Evolutionary conservation across 345 rosid genomes (phyloP).

Genomic region (Brassica cretica): DNA sequence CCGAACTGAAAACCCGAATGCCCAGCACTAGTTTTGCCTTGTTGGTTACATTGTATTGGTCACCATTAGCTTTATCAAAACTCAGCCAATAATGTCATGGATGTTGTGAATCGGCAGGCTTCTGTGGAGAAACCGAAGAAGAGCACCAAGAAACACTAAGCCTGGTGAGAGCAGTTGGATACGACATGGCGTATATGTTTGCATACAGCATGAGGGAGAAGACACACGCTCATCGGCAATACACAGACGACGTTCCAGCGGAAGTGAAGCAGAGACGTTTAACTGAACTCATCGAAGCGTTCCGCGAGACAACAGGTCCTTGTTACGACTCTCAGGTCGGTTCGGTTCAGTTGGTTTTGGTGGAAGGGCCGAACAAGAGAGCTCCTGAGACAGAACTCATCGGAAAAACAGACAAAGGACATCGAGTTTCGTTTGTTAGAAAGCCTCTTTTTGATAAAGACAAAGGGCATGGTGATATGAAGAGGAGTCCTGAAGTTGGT

Average conservation of each 20-base stretch:
- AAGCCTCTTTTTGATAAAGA: constrained; percentile 49
- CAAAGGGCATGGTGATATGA: constrained; percentile 12
- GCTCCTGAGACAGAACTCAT: constrained; percentile 85
- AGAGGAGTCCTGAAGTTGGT: constrained; percentile 61
- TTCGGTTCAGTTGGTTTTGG: constrained; percentile 65
- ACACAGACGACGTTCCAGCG: constrained; percentile 74
- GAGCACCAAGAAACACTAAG: constrained; percentile 76
- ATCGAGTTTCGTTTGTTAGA: constrained; percentile 60
- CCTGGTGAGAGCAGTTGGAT: constrained; percentile 68
- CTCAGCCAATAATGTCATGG: not conserved
- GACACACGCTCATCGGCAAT: constrained; percentile 84
- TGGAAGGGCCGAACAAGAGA: constrained; percentile 92
- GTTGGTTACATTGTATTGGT: constrained; percentile 5
- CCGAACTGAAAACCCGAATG: not conserved
- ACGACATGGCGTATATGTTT: constrained; percentile 98
- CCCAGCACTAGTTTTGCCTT: not conserved
- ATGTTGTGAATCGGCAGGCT: constrained; percentile 48
- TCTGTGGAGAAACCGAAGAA: constrained; percentile 94
- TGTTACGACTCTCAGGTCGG: constrained; percentile 74
- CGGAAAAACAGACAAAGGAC: constrained; percentile 88
- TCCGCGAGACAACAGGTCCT: constrained; percentile 78
- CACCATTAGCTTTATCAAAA: not conserved
- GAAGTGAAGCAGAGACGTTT: constrained; percentile 88
- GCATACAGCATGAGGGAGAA: constrained; percentile 97
- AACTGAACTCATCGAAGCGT: constrained; percentile 71